Evolutionary conservation across 352 stramenopile species (phyloP), one percentile per base, ranked within the genome.

Genomic region (Aphanomyces euteiches): DNA sequence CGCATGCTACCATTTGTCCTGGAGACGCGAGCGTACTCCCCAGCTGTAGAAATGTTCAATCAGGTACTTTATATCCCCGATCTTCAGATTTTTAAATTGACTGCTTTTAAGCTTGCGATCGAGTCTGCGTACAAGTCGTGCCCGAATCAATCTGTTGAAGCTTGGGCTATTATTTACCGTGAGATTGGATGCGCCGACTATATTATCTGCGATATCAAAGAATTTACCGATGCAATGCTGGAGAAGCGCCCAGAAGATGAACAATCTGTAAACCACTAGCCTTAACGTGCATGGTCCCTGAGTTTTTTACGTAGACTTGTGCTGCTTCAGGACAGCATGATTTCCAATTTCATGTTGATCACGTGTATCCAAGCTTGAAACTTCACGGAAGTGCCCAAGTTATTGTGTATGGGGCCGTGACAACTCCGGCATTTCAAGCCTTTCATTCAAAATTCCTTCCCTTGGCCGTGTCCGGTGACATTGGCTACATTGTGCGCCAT

Each of bases 401-500:
- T 36, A 90, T 96, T 68, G 53, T 96, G n/a, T 96, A 96, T 67
- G 88, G 87, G n/a, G 79, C 83, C 7, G 63, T 96, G 45, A 87
- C 84, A 17, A 90, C 82, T 7, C 63, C 78, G 5, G 68, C 73
- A 66, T 92, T 96, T 56, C 82, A 85, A 64, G 59, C 47, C 45
- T 95, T 96, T 65, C 89, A 96, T 56, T 17, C 68, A 8, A 78
- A 78, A 50, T 72, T 96, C 7, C 77, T 81, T n/a, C 72, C 73
- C n/a, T 68, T 84, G 47, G 87, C 88, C 5, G 77, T 85, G 69
- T 61, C 71, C 13, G 81, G 85, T 36, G 64, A 80, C 37, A 69
- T 96, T 21, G 77, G 84, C 75, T 96, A 96, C 75, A 90, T 96
- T 72, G 75, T 92, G 45, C 87, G 89, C 39, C 89, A 95, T 59